These are phyloP conservation scores for Aspergillus brasiliensis DNA, from an alignment of 2,329 filamentous ascomycete species.

Conservation along the genomic window DNA sequence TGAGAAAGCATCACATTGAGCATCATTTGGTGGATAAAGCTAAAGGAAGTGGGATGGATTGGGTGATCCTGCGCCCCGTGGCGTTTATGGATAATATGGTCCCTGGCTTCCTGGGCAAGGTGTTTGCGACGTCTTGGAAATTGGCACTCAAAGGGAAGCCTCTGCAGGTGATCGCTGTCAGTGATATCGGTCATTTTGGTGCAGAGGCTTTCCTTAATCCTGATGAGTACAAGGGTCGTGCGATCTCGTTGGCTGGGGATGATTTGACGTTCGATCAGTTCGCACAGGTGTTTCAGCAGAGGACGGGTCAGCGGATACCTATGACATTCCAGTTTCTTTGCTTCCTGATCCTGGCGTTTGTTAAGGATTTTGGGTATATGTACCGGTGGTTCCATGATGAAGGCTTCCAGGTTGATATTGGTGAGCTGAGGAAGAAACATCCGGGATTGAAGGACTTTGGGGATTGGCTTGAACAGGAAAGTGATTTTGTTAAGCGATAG, in stretches of 20 bases:
- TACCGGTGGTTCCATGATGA: constrained; percentile 54
- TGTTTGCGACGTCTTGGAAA: constrained; percentile 49
- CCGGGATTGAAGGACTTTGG: constrained; percentile 51
- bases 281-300: constrained; percentile 48
- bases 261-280: constrained; percentile 53
- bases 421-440: constrained; percentile 45
- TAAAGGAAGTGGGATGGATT: constrained; percentile 53
- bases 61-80: constrained; percentile 64
- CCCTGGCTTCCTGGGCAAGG: constrained; percentile 50
- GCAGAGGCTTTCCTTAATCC: constrained; percentile 52
- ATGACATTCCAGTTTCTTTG: constrained; percentile 46
- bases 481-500: neutral
- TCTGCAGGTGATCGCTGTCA: constrained; percentile 46
- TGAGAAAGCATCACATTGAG: constrained; percentile 64
- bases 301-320: constrained; percentile 48
- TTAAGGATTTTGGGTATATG: constrained; percentile 52
- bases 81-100: constrained; percentile 61
- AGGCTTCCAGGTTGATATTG: constrained; percentile 52
- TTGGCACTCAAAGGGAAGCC: constrained; percentile 45
- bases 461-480: constrained; percentile 44
- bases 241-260: constrained; percentile 53
- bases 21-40: constrained; percentile 55
- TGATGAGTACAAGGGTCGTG: constrained; percentile 42
- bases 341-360: constrained; percentile 41
- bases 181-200: constrained; percentile 57